Base-by-base conservation (phyloP, 1,284 basidiomycete species). In the Fomitopsis palustris region DNA sequence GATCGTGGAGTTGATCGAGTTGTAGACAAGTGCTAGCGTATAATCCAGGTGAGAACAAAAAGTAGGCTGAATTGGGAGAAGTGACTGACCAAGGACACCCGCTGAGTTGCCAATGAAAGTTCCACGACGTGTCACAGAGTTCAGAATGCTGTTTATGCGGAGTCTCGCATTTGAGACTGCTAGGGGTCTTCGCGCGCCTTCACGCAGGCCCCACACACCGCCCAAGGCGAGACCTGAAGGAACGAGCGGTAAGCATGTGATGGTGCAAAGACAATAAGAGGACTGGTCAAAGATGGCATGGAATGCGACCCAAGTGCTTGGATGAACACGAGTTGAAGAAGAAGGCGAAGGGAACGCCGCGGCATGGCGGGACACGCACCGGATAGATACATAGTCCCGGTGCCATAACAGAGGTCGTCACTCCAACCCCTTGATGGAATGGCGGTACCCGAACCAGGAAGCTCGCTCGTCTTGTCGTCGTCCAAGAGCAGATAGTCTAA, bases 361-460 rank as follows among this genome's bases (percentile, higher is more conserved):
- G 61, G 52, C 58, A 65, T 52, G 66, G 65, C 67, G 65, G 66
- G 77, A 69, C 60, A 64, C 53, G 72, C 74, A 96, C 96, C 97
- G 71, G 92, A 85, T 58, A 99, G 88, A 86, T 99, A 99, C 78
- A 96, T 98, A 65, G 96, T 97, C 59, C 97, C 97, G 69, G 96
- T 98, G 67, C 97, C 97, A 78, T 99, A 98, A 85, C 95, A 98
- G 62, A 99, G 81, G 78, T 99, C 97, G 80, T 99, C 97, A 77
- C 94, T 94, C 96, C 95, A 99, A 61, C 97, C 96, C 75, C 97
- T 83, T 72, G 91, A 93, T 68, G 95, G 93, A 66, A 96, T 84
- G 62, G 94, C 92, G 63, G 92, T 92, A 69, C 83, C 84, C 70
- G 91, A 84, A 61, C 95, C 93, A 72, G 92, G 90, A 67, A 96